These are phyloP conservation scores for Stephanodiscus minutulus DNA, from an alignment of 108 stramenopile species.

Conservation along the genomic window DNA sequence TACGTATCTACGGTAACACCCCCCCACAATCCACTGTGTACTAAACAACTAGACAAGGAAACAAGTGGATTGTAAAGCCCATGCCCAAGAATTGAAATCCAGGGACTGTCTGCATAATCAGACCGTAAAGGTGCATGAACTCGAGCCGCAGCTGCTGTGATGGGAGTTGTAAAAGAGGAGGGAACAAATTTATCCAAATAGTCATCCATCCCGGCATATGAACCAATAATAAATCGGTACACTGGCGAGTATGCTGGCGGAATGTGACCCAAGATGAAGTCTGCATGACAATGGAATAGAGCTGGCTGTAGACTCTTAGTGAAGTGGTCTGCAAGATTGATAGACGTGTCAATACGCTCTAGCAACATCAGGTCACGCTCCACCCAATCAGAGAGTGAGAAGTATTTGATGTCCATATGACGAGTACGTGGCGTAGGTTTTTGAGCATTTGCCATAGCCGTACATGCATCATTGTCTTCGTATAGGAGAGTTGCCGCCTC, in stretches of 20 bases:
- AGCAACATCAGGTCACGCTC: not conserved
- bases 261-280: not conserved
- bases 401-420: constrained; percentile 18
- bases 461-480: constrained; percentile 22
- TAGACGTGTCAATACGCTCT: not conserved
- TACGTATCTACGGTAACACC: no score
- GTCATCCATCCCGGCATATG: no score
- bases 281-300: not conserved
- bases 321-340: not conserved
- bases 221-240: no score
- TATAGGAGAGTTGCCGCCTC: constrained; percentile 21
- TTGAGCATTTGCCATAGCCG: constrained; percentile 13
- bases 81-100: no score
- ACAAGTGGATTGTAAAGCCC: no score
- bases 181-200: no score
- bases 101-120: no score
- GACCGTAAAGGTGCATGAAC: no score
- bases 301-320: not conserved
- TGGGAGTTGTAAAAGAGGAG: no score
- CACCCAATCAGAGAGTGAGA: not conserved
- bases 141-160: no score
- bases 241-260: not conserved
- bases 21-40: no score
- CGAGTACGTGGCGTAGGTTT: constrained; percentile 19
- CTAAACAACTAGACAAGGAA: no score